phyloP scores from a whole-genome alignment of 148 eudicot species.

The Rhododendron ferrugineum region DNA sequence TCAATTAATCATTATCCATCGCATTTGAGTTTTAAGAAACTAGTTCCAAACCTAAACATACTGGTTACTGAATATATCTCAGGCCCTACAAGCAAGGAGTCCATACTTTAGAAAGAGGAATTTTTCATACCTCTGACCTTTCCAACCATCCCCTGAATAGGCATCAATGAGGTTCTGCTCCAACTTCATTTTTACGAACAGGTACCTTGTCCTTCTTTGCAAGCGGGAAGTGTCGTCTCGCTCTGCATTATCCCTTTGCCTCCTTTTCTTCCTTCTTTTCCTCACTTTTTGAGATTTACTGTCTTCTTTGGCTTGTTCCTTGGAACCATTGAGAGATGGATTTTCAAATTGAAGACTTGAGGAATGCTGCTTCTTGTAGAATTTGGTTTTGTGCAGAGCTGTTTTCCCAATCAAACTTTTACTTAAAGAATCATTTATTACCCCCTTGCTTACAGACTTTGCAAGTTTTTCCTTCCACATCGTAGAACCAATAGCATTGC shows the following conservation, averaged over 20 bases:
- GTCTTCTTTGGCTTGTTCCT: constrained; percentile 18
- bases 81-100: constrained; percentile 2
- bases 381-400: constrained; percentile 20
- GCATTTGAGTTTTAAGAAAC: background rate
- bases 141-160: constrained; percentile 92
- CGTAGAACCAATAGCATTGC: background rate
- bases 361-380: constrained; percentile 24
- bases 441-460: constrained; percentile 11
- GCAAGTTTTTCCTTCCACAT: constrained; percentile 2
- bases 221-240: constrained; percentile 61
- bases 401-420: constrained; percentile 13
- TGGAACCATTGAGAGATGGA: background rate
- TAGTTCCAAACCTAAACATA: background rate
- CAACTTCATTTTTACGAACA: constrained; percentile 71
- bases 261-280: constrained; percentile 35
- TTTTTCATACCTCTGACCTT: constrained; percentile 83
- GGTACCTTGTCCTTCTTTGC: constrained; percentile 74
- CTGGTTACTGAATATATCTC: background rate
- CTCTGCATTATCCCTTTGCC: constrained; percentile 33
- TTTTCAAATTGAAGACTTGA: constrained; percentile 21
- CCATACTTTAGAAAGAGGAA: background rate
- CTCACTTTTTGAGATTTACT: constrained; percentile 29
- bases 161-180: constrained; percentile 97
- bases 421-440: constrained; percentile 11
- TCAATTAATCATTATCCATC: background rate